Conservation (phyloP, 2,329 filamentous ascomycete species). For the Penicillium sp. region DNA sequence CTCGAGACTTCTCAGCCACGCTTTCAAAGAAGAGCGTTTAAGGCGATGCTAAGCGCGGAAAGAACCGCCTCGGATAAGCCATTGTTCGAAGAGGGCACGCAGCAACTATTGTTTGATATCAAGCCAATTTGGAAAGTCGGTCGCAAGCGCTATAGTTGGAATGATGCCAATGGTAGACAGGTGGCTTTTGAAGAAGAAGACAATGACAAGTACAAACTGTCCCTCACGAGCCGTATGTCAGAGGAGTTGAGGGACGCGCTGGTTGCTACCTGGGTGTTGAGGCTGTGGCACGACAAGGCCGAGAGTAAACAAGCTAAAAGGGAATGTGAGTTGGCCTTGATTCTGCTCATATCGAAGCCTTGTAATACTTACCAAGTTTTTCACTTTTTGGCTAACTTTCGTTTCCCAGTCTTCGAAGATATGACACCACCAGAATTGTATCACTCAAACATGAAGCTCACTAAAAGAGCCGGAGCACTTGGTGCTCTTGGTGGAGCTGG, state of each 20-base stretch:
- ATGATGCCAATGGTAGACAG: background rate
- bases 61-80: background rate
- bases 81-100: background rate
- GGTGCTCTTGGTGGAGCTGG: too few relatives aligned
- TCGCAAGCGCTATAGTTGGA: slow-evolving; percentile 14
- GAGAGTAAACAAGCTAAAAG: slow-evolving; percentile 19
- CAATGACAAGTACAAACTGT: slow-evolving; percentile 2
- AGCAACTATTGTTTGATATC: slow-evolving; percentile 4
- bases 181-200: slow-evolving; percentile 1
- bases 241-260: slow-evolving; percentile 15
- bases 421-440: too few relatives aligned
- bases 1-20: slow-evolving; percentile 6
- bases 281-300: slow-evolving; percentile 17
- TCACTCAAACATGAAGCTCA: too few relatives aligned
- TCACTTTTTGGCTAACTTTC: too few relatives aligned
- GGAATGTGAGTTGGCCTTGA: slow-evolving; percentile 8
- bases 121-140: slow-evolving; percentile 1
- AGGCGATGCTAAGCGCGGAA: background rate
- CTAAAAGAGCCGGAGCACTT: too few relatives aligned
- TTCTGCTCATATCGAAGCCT: too few relatives aligned
- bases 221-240: slow-evolving; percentile 3
- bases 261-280: slow-evolving; percentile 18
- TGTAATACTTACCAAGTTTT: too few relatives aligned
- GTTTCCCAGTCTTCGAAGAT: too few relatives aligned
- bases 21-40: slow-evolving; percentile 4